Evolutionary conservation across 2,329 filamentous ascomycete genomes (phyloP).

Genomic region (Tricladium varicosporioides): DNA sequence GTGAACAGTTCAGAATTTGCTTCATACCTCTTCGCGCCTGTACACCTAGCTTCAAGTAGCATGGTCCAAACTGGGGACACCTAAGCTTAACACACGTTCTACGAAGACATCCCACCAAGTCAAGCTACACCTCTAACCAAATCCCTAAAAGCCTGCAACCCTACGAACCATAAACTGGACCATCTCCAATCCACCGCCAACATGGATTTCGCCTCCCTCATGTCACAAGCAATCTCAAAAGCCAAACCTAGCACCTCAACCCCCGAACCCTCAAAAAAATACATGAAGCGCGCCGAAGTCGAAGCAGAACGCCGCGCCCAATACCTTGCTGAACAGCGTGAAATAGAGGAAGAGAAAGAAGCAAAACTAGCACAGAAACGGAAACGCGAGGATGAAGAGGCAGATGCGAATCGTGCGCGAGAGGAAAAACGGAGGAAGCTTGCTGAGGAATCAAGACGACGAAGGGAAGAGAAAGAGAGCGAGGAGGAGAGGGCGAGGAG

Average conservation of each 20-base stretch:
- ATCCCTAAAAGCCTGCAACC: no score
- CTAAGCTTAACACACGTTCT: no score
- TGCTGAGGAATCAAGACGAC: slow-evolving; percentile 73
- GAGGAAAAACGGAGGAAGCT: slow-evolving; percentile 81
- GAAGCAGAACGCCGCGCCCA: slow-evolving; percentile 78
- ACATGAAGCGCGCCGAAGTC: slow-evolving; percentile 78
- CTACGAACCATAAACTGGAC: no score
- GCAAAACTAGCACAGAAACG: slow-evolving; percentile 75
- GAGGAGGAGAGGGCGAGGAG: slow-evolving; percentile 71
- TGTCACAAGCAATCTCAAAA: slow-evolving; percentile 90
- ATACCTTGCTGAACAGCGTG: slow-evolving; percentile 79
- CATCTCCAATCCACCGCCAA: slow-evolving; percentile 25
- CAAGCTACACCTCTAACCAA: no score
- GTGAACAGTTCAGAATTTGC: no score
- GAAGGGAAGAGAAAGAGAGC: slow-evolving; percentile 69
- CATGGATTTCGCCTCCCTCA: slow-evolving; percentile 95
- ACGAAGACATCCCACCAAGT: no score
- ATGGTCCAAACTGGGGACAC: no score
- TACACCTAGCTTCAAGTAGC: no score
- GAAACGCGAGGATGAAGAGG: slow-evolving; percentile 83
- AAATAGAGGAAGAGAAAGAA: slow-evolving; percentile 67
- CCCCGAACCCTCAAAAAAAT: slow-evolving; percentile 60
- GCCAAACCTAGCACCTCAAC: slow-evolving; percentile 51
- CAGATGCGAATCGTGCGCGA: slow-evolving; percentile 62
- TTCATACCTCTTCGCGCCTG: no score